These are phyloP conservation scores for Fusarium sacchari DNA, from an alignment of 2,329 filamentous ascomycete species.

Conservation along the genomic window DNA sequence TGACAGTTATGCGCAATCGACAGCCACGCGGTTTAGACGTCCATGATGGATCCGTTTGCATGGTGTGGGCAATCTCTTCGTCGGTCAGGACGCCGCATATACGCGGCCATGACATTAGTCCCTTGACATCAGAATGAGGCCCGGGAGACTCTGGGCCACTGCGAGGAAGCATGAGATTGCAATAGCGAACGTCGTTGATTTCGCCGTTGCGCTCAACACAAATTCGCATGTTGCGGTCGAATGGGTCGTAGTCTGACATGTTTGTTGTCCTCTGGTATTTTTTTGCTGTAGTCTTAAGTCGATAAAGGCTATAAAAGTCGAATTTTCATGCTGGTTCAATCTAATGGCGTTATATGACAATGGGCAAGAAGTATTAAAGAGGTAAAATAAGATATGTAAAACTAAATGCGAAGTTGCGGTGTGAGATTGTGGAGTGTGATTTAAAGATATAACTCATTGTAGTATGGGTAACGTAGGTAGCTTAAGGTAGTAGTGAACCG, in stretches of 20 bases:
- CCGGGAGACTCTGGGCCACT: background rate
- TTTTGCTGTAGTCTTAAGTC: background rate
- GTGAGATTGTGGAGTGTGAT: background rate
- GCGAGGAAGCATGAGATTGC: background rate
- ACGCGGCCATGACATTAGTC: background rate
- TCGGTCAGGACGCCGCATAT: background rate
- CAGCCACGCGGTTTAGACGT: background rate
- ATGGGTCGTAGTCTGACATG: background rate
- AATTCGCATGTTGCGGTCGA: background rate
- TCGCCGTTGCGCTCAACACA: background rate
- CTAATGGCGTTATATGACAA: too few species aligned
- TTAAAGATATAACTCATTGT: background rate
- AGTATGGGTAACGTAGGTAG: background rate
- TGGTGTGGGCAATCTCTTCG: background rate
- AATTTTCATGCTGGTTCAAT: background rate
- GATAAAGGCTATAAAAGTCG: background rate
- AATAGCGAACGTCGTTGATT: background rate
- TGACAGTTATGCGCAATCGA: background rate
- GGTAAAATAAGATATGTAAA: background rate
- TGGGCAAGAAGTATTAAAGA: too few species aligned
- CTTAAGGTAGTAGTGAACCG: background rate
- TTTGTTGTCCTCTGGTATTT: background rate
- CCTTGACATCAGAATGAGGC: background rate
- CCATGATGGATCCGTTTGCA: background rate
- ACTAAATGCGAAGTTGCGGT: background rate